A percentile compares a stretch with the other conserved stretches of the same genome.
Conservation (phyloP, 176 grass and related monocot genomes). For the Cocos nucifera region DNA sequence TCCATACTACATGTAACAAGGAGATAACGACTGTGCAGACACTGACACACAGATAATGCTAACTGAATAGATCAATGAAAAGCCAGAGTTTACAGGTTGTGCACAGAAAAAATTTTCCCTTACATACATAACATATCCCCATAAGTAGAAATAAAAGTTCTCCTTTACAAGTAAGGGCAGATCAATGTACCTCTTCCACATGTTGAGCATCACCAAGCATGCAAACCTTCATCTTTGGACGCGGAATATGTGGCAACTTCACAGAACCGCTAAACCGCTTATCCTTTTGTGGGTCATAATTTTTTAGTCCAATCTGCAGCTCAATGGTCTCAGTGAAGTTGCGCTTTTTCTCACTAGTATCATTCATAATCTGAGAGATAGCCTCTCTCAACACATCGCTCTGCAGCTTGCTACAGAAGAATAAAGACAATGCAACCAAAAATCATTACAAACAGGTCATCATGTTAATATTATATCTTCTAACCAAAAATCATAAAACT, state of each 20-base stretch:
- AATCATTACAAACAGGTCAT: too few species aligned
- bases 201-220: constrained; percentile 13
- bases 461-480: too few species aligned
- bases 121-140: too few species aligned
- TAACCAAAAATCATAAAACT: too few species aligned
- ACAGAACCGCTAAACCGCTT: constrained; percentile 9
- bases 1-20: too few species aligned
- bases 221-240: constrained; percentile 13
- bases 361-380: constrained; percentile 7
- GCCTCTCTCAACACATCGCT: constrained; percentile 7
- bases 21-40: too few species aligned
- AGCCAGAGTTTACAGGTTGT: too few species aligned
- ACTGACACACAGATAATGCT: too few species aligned
- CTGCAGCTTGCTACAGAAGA: constrained; percentile 6
- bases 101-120: too few species aligned
- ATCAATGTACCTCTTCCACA: constrained; percentile 3
- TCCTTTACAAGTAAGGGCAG: neutral
- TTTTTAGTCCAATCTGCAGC: constrained; percentile 6
- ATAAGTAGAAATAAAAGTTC: too few species aligned
- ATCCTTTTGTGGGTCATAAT: constrained; percentile 11
- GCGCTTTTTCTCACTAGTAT: constrained; percentile 7
- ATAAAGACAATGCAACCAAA: too few species aligned
- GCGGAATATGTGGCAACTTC: constrained; percentile 13
- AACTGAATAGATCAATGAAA: too few species aligned
- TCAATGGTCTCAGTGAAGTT: constrained; percentile 9